Evolutionary conservation across 345 rosid species (phyloP), one percentile per base, ranked within the genome.

Genomic region (Aurinia saxatilis): DNA sequence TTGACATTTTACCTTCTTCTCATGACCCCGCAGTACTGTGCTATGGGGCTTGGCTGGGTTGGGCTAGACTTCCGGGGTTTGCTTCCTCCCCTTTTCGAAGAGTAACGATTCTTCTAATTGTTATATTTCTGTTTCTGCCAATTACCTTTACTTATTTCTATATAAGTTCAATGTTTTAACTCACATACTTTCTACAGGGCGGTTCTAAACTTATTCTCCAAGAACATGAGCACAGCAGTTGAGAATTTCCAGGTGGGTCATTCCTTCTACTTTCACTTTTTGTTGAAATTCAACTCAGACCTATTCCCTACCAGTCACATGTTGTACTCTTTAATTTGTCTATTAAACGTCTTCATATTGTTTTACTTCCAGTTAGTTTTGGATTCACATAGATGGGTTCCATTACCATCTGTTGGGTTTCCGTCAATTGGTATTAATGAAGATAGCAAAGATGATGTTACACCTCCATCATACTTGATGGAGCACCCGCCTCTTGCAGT

Each of bases 401-500:
- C 96, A 25, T 54, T 93, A 14, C 99, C 99, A 29, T 81, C 87
- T 35, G 83, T 93, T 71, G 97, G 97, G 72, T 87, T 85, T 78
- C 77, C 90, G 10, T 71, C 90, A 69, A 79, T 55, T 75, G 76
- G 77, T 57, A 60, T 74, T 17, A 65, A 70, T 35, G 95, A 85
- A 66, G 92, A 82, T 70, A 78, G 76, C 77, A 86, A 77, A 41
- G 99, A 84, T 62, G 99, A 93, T 64, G 87, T 93, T 68, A 82
- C 91, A 61, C 97, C 99, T 3, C 99, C 99, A 13, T 84, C 97
- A 51, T 73, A 78, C 80, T 71, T 93, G 45, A 93, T 93, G 99
- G 99, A 93, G 73, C 96, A 93, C 74, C 96, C 99, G 54, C 97
- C 97, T 51, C 95, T 87, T 68, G 99, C 99, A 5, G 96, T 93